Base-by-base conservation (phyloP, 164 flowering plant species). In the Platanus orientalis region DNA sequence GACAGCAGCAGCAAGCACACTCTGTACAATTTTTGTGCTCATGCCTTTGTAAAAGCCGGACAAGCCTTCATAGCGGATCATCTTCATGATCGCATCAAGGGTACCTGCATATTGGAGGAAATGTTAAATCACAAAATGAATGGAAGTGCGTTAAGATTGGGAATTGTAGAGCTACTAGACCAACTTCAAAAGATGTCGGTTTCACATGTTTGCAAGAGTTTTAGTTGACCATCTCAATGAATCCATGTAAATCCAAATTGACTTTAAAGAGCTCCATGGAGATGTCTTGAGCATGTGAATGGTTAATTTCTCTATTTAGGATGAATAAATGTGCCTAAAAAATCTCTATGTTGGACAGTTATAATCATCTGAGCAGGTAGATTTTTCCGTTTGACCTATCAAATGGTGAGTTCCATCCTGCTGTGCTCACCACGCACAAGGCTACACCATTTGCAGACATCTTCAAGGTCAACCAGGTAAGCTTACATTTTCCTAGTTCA, bases 1-100 rank as follows among this genome's bases (percentile, higher is more conserved):
- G 21, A 88, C 83, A 39, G 96, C 96, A 62, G 95, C 96, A 39
- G 95, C 93, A n/a, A 92, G 86, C 57, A 92, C 96, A 70, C 96
- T 92, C 63, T 92, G 98, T 21, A 86, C 85, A 12, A 92, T 83
- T 78, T 92, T 90, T 45, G 98, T 92, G 70, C 88, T 73, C 96
- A 90, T 90, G 16, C 98, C 98, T 71, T 84, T 84, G 82, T 92
- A 88, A 60, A 88, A 87, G 34, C 96, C 87, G 27, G 65, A 45
- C 39, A 88, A 26, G 1, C 98, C 98, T 82, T 92, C 96, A 58
- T 84, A 73, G 2, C 56, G 84, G 30, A 90, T 79, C 90, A 92
- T 92, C 83, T 92, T 90, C 68, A 66, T 29, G 53, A 88, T 79
- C 0, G 96, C 98, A 66, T 92, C 98, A 24, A 71, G 48, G 4